Base-by-base conservation (phyloP, 768 basidiomycete genomes). In the Cubamyces lactineus region DNA sequence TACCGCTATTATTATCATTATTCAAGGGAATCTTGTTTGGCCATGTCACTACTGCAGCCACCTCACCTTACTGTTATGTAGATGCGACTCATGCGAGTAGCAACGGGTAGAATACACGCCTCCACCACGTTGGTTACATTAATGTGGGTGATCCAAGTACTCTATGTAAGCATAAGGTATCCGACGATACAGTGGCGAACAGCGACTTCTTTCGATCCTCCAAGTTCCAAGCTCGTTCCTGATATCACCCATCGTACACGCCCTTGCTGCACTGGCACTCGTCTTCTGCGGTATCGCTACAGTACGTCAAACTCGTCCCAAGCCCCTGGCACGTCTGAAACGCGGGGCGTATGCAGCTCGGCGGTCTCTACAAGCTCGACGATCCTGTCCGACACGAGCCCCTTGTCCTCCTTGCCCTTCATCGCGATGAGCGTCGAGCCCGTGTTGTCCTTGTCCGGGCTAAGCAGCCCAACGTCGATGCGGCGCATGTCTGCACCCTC, bases 301-400 rank as follows among this genome's bases (percentile, higher is more conserved):
- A 55, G 57, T 38, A 88, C 86, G 68, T 89, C 88, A 87, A 89
- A 91, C 65, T 89, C 89, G 49, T 88, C 87, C 88, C 90, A 92
- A 59, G 83, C 67, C 34, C 73, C 72, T 16, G 76, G 74, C 45
- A 65, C 63, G 17, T 72, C 59, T 15, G 65, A 71, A n/a, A 76
- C 70, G 5, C 74, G 72, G 28, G 75, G 72, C 9, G 69, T 69
- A 28, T 72, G 70, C 45, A 87, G 74, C 64, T 89, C 88, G 38
- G 80, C 73, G 11, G 92, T 94, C 75, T 88, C 87, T 23, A 84
- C 75, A 45, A 93, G 74, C 70, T 92, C 89, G 2, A 86, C 76
- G 45, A 94, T 76, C 69, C 79, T 83, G 64, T 88, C 86, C 26
- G 53, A 50, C 16, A 66, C 63, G 46, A 56, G 59, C 45, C 54